A percentile compares a stretch with the other conserved stretches of the same genome.
Conservation (phyloP, 441 rosid genomes). For the Pelargonium citronellum region DNA sequence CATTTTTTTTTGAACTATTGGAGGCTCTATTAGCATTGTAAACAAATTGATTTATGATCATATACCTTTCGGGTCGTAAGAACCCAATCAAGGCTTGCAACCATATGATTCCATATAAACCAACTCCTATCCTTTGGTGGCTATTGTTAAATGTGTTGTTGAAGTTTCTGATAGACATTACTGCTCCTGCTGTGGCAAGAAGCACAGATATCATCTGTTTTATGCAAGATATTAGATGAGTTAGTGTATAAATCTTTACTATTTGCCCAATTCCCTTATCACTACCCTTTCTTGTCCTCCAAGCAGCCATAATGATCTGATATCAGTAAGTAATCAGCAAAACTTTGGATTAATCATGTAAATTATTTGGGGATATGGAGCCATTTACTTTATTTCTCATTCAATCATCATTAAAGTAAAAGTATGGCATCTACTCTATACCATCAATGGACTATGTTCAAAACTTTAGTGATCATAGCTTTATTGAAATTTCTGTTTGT, state of each 20-base stretch:
- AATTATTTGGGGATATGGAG: conserved; percentile 10
- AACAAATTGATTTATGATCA: neutral
- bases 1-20: too few relatives aligned
- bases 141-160: conserved; percentile 60
- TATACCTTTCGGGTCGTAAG: conserved; percentile 59
- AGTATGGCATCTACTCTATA: conserved; percentile 12
- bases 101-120: conserved; percentile 57
- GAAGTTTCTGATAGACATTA: conserved; percentile 64
- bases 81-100: conserved; percentile 58
- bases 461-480: conserved; percentile 11
- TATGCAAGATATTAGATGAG: neutral
- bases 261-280: neutral
- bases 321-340: conserved; percentile 10
- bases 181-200: conserved; percentile 53
- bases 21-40: too few relatives aligned
- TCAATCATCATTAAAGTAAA: conserved; percentile 21
- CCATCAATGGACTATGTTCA: neutral
- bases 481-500: conserved; percentile 16
- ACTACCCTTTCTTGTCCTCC: conserved; percentile 34
- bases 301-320: conserved; percentile 28
- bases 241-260: too few relatives aligned
- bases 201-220: conserved; percentile 48
- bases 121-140: conserved; percentile 68
- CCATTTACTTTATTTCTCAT: conserved; percentile 8
- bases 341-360: conserved; percentile 11